phyloP scores from a whole-genome alignment of 805 yeast genomes.

The Pichia manshurica region DNA sequence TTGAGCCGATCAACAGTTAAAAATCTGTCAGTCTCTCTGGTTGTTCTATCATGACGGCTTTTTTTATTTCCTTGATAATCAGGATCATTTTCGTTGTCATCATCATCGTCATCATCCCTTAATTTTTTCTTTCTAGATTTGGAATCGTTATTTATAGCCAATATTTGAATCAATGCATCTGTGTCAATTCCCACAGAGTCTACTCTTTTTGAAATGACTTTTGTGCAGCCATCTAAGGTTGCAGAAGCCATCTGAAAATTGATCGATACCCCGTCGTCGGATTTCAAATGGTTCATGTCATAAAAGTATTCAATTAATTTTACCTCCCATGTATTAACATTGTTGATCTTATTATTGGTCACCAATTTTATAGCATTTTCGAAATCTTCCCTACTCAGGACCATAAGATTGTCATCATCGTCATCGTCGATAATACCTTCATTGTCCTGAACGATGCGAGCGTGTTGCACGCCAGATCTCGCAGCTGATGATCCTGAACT shows the following conservation, averaged over 20 bases:
- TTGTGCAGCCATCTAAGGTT: slow-evolving; percentile 50
- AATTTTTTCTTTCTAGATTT: slow-evolving; percentile 12
- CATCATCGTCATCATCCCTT: slow-evolving; percentile 22
- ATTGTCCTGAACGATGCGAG: neutral
- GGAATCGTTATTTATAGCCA: slow-evolving; percentile 45
- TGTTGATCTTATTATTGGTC: slow-evolving; percentile 39
- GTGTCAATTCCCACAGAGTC: slow-evolving; percentile 34
- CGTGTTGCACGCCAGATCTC: neutral
- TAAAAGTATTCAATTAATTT: slow-evolving; percentile 48
- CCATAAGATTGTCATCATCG: slow-evolving; percentile 1
- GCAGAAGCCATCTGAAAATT: slow-evolving; percentile 42
- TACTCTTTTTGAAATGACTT: slow-evolving; percentile 43
- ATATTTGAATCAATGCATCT: slow-evolving; percentile 41
- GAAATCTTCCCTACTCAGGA: slow-evolving; percentile 15
- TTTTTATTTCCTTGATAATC: slow-evolving; percentile 16
- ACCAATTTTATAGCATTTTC: slow-evolving; percentile 24
- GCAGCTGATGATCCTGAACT: neutral
- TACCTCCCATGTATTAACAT: slow-evolving; percentile 45
- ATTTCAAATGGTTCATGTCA: slow-evolving; percentile 40
- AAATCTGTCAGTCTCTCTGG: slow-evolving; percentile 14
- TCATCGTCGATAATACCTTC: neutral
- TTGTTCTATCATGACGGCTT: slow-evolving; percentile 28
- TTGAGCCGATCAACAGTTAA: neutral
- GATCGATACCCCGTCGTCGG: slow-evolving; percentile 38
- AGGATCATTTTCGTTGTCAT: slow-evolving; percentile 17